Base-by-base conservation (phyloP, 2,329 filamentous ascomycete species). In the Colletotrichum phormii region DNA sequence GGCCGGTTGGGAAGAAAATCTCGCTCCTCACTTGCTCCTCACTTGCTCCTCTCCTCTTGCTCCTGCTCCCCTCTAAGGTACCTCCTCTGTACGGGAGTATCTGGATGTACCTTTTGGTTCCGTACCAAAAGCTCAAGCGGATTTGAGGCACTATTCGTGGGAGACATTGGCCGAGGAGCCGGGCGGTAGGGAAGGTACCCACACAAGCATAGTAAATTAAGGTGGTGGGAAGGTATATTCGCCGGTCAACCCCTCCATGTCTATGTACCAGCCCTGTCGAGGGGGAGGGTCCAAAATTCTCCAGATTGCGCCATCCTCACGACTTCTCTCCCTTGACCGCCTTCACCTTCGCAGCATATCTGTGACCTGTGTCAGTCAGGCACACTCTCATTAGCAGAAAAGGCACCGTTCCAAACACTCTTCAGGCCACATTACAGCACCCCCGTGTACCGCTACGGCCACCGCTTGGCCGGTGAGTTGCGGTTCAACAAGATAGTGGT, bases 251-350 rank as follows among this genome's bases (percentile, higher is more conserved):
- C 66, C 71, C 71, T 71, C 71, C 66, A 73, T 73, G 49, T 46
- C 42, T 12, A 64, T 58, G 71, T 73, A 73, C 66, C 66, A 3
- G 29, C 71, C 71, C 71, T 71, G 71, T 70, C 55, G 71, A 70
- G 35, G 60, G 60, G 71, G 55, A 54, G 12, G 66, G 35, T 54
- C 71, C 71, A 61, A 51, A 73, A 70, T 73, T 73, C 71, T 73
- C 71, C 71, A 73, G 71, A 73, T 73, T 73, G 71, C 71, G 61
- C 71, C 71, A 73, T 73, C 60, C 66, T 64, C 60, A 33, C 70
- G 66, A 65, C 70, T 42, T 70, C 35, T 53, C 51, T 54, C 59
- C 59, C 65, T 69, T 72, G 70, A 70, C 70, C 71, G 71, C 71
- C 66, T 73, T 42, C 71, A 66, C 71, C 66, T 73, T 60, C 67